Conservation (phyloP, 768 basidiomycete species). For the Russula lepida region DNA sequence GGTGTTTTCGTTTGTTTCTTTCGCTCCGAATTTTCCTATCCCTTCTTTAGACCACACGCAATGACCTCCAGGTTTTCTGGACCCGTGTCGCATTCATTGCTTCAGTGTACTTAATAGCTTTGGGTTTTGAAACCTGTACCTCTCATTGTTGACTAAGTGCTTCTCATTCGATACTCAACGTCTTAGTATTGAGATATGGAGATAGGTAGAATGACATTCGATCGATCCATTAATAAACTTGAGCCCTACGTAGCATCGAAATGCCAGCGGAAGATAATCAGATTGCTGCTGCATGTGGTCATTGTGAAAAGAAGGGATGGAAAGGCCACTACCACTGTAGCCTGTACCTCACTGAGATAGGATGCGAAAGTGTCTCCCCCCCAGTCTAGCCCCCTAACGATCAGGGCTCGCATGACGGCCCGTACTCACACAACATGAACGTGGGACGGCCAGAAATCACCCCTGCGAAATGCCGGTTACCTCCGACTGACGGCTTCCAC, state of each 20-base stretch:
- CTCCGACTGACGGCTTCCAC: background rate
- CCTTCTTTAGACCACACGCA: background rate
- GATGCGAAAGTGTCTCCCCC: background rate
- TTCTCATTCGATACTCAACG: background rate
- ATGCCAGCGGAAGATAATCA: background rate
- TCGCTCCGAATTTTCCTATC: background rate
- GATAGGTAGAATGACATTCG: background rate
- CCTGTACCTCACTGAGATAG: background rate
- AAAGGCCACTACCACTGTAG: background rate
- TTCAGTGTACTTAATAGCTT: constrained; percentile 4
- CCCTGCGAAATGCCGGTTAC: background rate
- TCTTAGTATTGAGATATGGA: background rate
- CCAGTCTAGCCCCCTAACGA: background rate
- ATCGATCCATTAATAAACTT: background rate
- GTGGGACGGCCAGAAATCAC: background rate
- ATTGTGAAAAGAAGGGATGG: background rate
- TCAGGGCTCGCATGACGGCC: background rate
- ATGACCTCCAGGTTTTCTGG: background rate
- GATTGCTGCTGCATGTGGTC: background rate
- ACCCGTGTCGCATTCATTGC: background rate
- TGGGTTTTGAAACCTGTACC: background rate
- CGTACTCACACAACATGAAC: background rate
- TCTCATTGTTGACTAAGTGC: background rate
- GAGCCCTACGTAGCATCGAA: background rate
- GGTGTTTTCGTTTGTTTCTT: background rate